These are phyloP conservation scores for Pythium rhizo-oryzae DNA, from an alignment of 352 stramenopile species.

Conservation along the genomic window DNA sequence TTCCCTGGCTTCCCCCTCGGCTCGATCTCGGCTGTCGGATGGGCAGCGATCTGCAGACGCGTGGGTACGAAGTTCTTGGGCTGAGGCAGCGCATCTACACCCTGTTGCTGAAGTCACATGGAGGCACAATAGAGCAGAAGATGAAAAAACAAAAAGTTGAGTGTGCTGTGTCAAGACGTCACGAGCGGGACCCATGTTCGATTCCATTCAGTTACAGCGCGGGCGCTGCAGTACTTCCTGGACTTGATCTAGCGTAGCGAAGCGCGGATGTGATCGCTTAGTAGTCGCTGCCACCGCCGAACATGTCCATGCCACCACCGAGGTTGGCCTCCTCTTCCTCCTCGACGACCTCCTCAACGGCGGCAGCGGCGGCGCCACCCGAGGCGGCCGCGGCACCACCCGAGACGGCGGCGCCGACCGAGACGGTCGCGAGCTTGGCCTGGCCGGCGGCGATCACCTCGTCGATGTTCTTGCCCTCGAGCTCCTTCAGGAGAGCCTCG, in stretches of 20 bases:
- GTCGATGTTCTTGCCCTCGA: constrained; percentile 89
- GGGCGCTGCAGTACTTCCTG: constrained; percentile 20
- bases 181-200: constrained; percentile 33
- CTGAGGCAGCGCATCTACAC: constrained; percentile 10
- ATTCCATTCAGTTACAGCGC: constrained; percentile 28
- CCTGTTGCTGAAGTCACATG: neutral
- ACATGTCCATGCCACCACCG: constrained; percentile 86
- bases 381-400: constrained; percentile 39
- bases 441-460: constrained; percentile 87
- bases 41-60: constrained; percentile 74
- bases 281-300: constrained; percentile 80
- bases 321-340: constrained; percentile 85
- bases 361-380: constrained; percentile 41
- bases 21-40: constrained; percentile 74
- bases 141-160: constrained; percentile 4
- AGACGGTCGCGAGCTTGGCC: constrained; percentile 83
- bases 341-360: constrained; percentile 42
- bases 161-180: constrained; percentile 30
- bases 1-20: constrained; percentile 80
- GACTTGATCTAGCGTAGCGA: constrained; percentile 26
- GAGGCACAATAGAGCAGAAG: neutral
- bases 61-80: constrained; percentile 69
- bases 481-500: constrained; percentile 85
- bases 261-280: constrained; percentile 40
- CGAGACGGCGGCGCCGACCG: constrained; percentile 53